Evolutionary conservation across 371 early-diverging fungal genomes (phyloP).

Genomic region (Batkoa obscura): DNA sequence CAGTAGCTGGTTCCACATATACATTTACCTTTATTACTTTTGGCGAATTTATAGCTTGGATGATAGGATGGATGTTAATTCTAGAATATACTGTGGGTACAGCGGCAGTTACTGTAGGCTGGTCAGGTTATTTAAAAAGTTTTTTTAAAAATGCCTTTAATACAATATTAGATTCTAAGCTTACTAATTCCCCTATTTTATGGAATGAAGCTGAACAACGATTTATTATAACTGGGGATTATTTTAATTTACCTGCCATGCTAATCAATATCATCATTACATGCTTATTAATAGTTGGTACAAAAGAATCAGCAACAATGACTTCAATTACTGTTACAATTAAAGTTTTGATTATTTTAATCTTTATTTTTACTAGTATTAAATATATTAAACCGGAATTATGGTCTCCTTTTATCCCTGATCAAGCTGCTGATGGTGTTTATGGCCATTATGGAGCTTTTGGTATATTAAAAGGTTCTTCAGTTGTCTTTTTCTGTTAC

Average conservation of each 20-base stretch:
- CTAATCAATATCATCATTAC: conserved; percentile 41
- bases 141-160: conserved; percentile 39
- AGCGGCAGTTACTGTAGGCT: conserved; percentile 43
- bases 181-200: conserved; percentile 35
- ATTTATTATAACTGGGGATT: conserved; percentile 22
- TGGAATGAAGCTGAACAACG: conserved; percentile 23
- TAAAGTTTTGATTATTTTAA: conserved; percentile 51
- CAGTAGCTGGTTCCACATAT: conserved; percentile 66
- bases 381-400: conserved; percentile 45
- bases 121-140: conserved; percentile 54
- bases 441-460: conserved; percentile 30
- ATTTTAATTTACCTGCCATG: conserved; percentile 57
- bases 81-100: conserved; percentile 65
- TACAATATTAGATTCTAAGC: conserved; percentile 18
- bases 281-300: conserved; percentile 37
- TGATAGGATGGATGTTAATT: conserved; percentile 66
- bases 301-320: conserved; percentile 45
- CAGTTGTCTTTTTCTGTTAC: conserved; percentile 74
- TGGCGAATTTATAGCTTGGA: conserved; percentile 68
- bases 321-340: conserved; percentile 46
- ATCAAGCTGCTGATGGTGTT: conserved; percentile 17
- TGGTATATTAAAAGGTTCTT: conserved; percentile 56
- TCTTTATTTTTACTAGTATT: conserved; percentile 53
- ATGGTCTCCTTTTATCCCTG: conserved; percentile 65
- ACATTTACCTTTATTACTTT: conserved; percentile 65